A percentile compares a stretch with the other conserved stretches of the same genome.
Evolutionary conservation across 768 basidiomycete species (phyloP).

Genomic region (Russula brevipes): DNA sequence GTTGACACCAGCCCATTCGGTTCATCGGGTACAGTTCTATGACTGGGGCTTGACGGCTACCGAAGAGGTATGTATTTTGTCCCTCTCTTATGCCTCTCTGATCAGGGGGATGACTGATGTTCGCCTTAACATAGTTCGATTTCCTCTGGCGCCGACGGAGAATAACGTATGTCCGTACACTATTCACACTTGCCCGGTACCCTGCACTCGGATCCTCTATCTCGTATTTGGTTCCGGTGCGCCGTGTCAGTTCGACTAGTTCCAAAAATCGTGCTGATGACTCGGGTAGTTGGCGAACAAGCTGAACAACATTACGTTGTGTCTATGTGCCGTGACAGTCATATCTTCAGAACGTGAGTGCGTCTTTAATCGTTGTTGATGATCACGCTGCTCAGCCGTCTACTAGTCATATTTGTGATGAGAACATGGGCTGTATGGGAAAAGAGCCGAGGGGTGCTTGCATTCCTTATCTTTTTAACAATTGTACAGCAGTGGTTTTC

Average conservation of each 20-base stretch:
- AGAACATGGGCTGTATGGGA: slow-evolving; percentile 32
- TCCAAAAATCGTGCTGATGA: not conserved
- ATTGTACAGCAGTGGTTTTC: not conserved
- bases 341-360: slow-evolving; percentile 12
- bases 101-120: not conserved
- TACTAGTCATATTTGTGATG: slow-evolving; percentile 28
- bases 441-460: slow-evolving; percentile 20
- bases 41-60: slow-evolving; percentile 13
- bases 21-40: not conserved
- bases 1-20: not conserved
- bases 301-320: not conserved
- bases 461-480: not conserved
- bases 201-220: slow-evolving; percentile 8
- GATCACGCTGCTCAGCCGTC: not conserved
- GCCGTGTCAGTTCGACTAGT: not conserved
- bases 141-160: slow-evolving; percentile 11
- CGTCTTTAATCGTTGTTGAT: not conserved
- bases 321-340: slow-evolving; percentile 4
- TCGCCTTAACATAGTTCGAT: not conserved
- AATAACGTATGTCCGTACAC: not conserved
- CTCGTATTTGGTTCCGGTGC: slow-evolving; percentile 6
- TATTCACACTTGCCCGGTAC: slow-evolving; percentile 18
- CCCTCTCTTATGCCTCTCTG: not conserved
- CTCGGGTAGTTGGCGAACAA: not conserved
- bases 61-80: slow-evolving; percentile 7